phyloP scores from a whole-genome alignment of 495 filamentous ascomycete species.

The Hypoxylon fuscum region DNA sequence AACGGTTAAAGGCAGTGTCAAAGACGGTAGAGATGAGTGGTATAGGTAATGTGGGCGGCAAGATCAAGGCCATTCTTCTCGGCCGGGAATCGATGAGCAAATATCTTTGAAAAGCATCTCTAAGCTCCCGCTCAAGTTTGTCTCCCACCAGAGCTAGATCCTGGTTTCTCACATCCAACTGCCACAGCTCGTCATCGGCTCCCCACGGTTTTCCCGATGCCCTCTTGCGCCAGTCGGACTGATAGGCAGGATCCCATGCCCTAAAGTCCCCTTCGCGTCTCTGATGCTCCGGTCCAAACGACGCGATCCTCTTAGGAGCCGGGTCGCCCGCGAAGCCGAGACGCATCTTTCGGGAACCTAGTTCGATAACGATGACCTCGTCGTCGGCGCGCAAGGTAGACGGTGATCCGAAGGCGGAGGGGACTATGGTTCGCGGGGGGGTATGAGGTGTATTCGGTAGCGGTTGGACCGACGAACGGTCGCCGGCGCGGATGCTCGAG shows the following conservation, averaged over 20 bases:
- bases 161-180: constrained; percentile 71
- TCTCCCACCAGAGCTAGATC: constrained; percentile 85
- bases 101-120: constrained; percentile 85
- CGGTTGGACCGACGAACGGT: constrained; percentile 41
- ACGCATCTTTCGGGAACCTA: constrained; percentile 80
- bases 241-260: constrained; percentile 68
- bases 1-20: constrained; percentile 78
- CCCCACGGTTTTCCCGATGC: constrained; percentile 68
- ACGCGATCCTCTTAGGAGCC: constrained; percentile 72
- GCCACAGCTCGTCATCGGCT: constrained; percentile 81
- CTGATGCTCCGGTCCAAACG: constrained; percentile 75
- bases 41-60: constrained; percentile 82
- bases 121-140: constrained; percentile 83
- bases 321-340: constrained; percentile 87
- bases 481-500: constrained; percentile 59
- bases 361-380: constrained; percentile 81
- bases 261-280: constrained; percentile 85
- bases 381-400: constrained; percentile 82
- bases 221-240: constrained; percentile 54
- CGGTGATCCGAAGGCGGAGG: constrained; percentile 72
- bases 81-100: constrained; percentile 81
- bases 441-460: constrained; percentile 60
- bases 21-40: constrained; percentile 78
- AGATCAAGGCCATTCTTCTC: constrained; percentile 71
- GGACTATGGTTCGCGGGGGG: constrained; percentile 65